Evolutionary conservation across 495 filamentous ascomycete species (phyloP), one percentile per base, ranked within the genome.

Genomic region (Acidomyces sp.): DNA sequence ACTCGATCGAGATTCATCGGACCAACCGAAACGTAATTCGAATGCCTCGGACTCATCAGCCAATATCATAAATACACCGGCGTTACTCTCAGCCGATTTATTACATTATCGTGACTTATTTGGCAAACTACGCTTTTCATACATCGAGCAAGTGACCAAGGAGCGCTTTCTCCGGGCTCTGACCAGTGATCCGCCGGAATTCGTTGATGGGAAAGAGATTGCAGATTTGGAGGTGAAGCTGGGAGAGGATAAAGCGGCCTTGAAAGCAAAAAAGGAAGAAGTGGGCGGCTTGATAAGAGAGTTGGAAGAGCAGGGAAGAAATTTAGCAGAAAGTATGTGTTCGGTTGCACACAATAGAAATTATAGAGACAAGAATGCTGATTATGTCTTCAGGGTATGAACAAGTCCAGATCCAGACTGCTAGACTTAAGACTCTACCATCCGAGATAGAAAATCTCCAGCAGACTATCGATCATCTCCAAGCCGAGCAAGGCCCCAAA

Each of bases 91-190:
- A 46, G 82, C 82, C 20, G 86, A 93, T 57, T 65, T 94, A n/a
- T 66, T 71, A 37, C 86, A 94, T 58, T 93, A 94, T 61, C 81
- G 80, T 69, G 90, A 95, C 63, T 74, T 96, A 21, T 96, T 95
- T 61, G 80, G 84, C 29, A 95, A 95, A 62, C 72, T 97, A 20
- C 84, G 86, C 55, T 96, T 96, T 66, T 92, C 83, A 50, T 96
- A 84, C 60, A 71, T 84, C 44, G 80, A 85, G 56, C 80, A 85
- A 59, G 74, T 82, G 25, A 82, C 80, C 31, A 84, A 84, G 53
- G 80, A 85, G 53, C 82, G 82, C 46, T 82, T 82, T 56, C 76
- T 84, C 24, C 76, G 77, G 43, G 69, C 74, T 41, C 79, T 83
- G 43, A 84, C 88, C 13, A 82, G 80, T 49, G 85, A 95, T 40